Evolutionary conservation across 2,329 filamentous ascomycete species (phyloP), one percentile per base, ranked within the genome.

Genomic region (Chaetomium strumarium): DNA sequence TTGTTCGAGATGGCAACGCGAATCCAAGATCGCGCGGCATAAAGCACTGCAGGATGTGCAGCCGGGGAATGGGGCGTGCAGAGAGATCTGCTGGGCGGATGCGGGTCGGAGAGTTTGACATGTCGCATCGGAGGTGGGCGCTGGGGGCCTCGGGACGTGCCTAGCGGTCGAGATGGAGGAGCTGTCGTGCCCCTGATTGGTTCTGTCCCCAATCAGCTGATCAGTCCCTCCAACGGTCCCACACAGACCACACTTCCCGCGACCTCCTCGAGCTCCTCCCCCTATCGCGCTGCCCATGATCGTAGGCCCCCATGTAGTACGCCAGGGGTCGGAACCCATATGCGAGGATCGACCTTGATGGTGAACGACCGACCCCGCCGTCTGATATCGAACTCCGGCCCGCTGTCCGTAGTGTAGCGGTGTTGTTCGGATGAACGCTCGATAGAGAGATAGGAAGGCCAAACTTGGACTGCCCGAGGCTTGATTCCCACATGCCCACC

Each of bases 91-190:
- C 36, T 43, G 16, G 41, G 41, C 34, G 34, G 38, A 52, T 57
- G 52, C 58, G 48, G 56, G 52, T 58, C 59, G 56, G 56, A 59
- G 54, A 55, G 44, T 59, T 62, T 52, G 58, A 39, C 45, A 58
- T 37, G 52, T 47, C 33, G 47, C 47, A 51, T 51, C 40, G 41
- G 46, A n/a, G 55, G 52, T 48, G 39, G 50, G 36, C 41, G 48
- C 33, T 43, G 51, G 51, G 43, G 53, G 45, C 43, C 57, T 59
- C 60, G 59, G 59, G 59, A 60, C 46, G 52, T 57, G 58, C 56
- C 55, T 62, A 37, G 59, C 39, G 50, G 46, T 40, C 33, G 51
- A 41, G 48, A 56, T 45, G 61, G 58, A 47, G 60, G 58, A 43
- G 47, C 30, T 12, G 46, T 24, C 47, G 36, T 31, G 50, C 14